phyloP scores from a whole-genome alignment of 768 basidiomycete genomes.

The Imleria badia region DNA sequence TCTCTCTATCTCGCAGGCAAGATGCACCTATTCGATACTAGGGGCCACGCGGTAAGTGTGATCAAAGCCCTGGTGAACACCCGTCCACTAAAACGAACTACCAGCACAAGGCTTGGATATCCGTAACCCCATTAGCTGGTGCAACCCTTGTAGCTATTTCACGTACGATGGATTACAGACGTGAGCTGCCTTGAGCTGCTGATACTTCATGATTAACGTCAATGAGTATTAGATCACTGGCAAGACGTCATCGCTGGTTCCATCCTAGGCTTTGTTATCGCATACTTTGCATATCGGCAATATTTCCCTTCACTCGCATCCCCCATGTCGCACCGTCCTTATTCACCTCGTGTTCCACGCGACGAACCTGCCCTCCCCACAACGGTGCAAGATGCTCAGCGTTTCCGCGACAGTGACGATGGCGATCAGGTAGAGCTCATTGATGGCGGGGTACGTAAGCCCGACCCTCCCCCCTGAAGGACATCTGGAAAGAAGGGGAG shows the following conservation, averaged over 20 bases:
- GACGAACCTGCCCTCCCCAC: conserved; percentile 45
- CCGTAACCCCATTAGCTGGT: conserved; percentile 71
- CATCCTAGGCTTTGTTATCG: conserved; percentile 65
- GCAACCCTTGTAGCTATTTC: conserved; percentile 80
- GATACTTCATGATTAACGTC: conserved; percentile 4
- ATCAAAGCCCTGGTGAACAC: not conserved
- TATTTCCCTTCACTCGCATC: conserved; percentile 78
- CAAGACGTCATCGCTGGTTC: conserved; percentile 85
- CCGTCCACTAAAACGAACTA: conserved; percentile 1
- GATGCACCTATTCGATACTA: conserved; percentile 82
- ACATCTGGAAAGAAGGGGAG: conserved; percentile 35
- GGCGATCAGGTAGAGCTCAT: conserved; percentile 31
- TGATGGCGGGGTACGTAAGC: conserved; percentile 10
- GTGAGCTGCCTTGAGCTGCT: conserved; percentile 35
- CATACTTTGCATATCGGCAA: conserved; percentile 79
- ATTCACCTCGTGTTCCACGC: conserved; percentile 62
- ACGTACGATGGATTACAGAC: conserved; percentile 90
- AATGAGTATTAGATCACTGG: conserved; percentile 70
- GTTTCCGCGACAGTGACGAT: conserved; percentile 15
- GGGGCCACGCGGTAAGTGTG: conserved; percentile 63
- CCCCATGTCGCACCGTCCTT: conserved; percentile 63
- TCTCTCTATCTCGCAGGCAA: conserved; percentile 90
- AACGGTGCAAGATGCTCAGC: conserved; percentile 14
- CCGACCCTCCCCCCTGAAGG: conserved; percentile 7
- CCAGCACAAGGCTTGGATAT: conserved; percentile 81